Base-by-base conservation (phyloP, 805 yeast genomes). In the Priceomyces melissophilus region DNA sequence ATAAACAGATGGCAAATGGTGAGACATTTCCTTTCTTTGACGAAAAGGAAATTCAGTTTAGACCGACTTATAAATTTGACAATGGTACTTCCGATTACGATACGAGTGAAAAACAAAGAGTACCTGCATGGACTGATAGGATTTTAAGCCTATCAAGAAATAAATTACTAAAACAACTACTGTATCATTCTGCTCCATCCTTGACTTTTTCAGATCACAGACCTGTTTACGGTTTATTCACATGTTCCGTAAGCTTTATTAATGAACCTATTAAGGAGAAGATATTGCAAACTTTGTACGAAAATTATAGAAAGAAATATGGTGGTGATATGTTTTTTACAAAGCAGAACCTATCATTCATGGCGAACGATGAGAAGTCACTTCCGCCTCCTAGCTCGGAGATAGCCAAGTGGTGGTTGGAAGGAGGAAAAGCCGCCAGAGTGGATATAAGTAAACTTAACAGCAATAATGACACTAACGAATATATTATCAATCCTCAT, bases 51-150 rank as follows among this genome's bases (percentile, higher is more conserved):
- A 77, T 91, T 40, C 78, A 69, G 33, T 91, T 93, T 58, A 73
- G 78, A 30, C 99, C 98, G 8, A 93, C 99, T 1, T 91, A 91
- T 66, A 91, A 91, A 57, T 91, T 79, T 61, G 96, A 91, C 58
- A 83, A 84, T 46, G 93, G 91, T 3, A 83, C 96, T 0, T 73
- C 78, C 37, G 67, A 61, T 13, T 93, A 90, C 58, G 98, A 91
- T 59, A 73, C 95, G 1, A 84, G 95, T 9, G 99, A 91, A 51
- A 91, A 91, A 58, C 91, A 84, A 47, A 75, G 99, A 52, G 82
- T 87, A 3, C 99, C 99, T 1, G 84, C 96, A 0, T 91, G 98
- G 97, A 91, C 98, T 0, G 99, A 91, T 61, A 71, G 99, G 54
- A 83, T 87, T 30, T 61, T 90, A 36, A 82, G 80, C 53, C 52